Evolutionary conservation across 257 asterid genomes (phyloP).

Genomic region (Eucommia ulmoides): DNA sequence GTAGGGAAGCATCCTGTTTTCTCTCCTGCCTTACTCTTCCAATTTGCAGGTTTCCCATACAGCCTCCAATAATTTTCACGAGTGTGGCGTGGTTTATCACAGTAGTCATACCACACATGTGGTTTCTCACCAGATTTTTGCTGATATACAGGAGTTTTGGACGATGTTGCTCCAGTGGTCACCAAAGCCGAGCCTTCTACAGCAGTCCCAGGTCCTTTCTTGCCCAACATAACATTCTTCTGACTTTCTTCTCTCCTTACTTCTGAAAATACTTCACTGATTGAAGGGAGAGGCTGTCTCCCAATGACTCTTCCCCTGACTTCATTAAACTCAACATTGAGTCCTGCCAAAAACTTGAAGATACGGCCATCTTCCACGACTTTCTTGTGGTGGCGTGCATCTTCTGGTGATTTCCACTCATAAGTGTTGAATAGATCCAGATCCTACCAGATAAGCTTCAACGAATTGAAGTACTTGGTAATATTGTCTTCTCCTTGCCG

Average conservation of each 20-base stretch:
- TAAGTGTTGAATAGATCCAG: background rate
- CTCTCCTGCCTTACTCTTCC: background rate
- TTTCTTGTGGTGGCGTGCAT: background rate
- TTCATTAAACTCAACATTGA: background rate
- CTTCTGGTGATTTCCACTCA: background rate
- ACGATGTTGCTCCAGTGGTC: background rate
- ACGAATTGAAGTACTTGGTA: background rate
- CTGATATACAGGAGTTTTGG: background rate
- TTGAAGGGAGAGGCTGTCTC: background rate
- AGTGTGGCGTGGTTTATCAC: background rate
- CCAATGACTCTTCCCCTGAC: conserved; percentile 4
- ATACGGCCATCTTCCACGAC: too few relatives aligned
- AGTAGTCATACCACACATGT: background rate
- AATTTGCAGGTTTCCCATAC: background rate
- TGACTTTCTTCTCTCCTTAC: background rate
- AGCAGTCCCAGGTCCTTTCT: background rate
- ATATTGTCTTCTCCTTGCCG: too few relatives aligned
- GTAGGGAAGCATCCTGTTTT: background rate
- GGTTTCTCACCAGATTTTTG: background rate
- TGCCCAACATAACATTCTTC: background rate
- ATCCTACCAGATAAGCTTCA: background rate
- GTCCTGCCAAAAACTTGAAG: too few relatives aligned
- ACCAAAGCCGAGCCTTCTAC: background rate
- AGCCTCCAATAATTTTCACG: background rate
- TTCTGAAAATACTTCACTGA: background rate